Evolutionary conservation across 2,329 filamentous ascomycete genomes (phyloP).

Genomic region (Aspergillus hiratsukae): DNA sequence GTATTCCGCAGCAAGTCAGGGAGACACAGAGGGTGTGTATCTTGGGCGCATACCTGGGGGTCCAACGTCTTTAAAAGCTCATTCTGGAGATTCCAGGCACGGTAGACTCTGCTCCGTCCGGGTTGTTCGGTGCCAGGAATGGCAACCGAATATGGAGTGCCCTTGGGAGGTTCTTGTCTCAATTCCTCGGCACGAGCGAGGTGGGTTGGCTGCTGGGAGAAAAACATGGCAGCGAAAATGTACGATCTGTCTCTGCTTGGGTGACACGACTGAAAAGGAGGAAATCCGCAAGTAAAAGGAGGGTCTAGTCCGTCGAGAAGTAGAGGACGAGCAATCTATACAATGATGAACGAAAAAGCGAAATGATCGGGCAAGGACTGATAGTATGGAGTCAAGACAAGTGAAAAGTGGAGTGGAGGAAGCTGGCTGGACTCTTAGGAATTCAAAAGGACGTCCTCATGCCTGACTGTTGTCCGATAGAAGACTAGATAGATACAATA

Average conservation of each 20-base stretch:
- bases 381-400: not conserved
- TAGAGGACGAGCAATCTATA: not conserved
- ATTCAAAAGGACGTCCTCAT: not conserved
- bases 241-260: not conserved
- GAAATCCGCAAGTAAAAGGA: not conserved
- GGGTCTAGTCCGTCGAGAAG: not conserved
- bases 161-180: constrained; percentile 62
- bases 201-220: constrained; percentile 30
- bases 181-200: constrained; percentile 48
- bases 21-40: too few species aligned
- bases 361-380: not conserved
- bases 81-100: constrained; percentile 74
- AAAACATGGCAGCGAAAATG: constrained; percentile 29
- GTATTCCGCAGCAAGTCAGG: not conserved
- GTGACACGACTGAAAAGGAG: not conserved
- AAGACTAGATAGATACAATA: not conserved
- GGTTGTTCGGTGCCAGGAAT: constrained; percentile 70
- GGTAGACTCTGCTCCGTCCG: constrained; percentile 71
- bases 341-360: not conserved
- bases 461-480: not conserved
- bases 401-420: not conserved
- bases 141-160: constrained; percentile 71
- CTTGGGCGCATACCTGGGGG: constrained; percentile 49
- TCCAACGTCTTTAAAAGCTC: constrained; percentile 68
- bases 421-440: not conserved